Evolutionary conservation across 2,329 filamentous ascomycete genomes (phyloP).

Genomic region (Rhytidhysteron rufulum): DNA sequence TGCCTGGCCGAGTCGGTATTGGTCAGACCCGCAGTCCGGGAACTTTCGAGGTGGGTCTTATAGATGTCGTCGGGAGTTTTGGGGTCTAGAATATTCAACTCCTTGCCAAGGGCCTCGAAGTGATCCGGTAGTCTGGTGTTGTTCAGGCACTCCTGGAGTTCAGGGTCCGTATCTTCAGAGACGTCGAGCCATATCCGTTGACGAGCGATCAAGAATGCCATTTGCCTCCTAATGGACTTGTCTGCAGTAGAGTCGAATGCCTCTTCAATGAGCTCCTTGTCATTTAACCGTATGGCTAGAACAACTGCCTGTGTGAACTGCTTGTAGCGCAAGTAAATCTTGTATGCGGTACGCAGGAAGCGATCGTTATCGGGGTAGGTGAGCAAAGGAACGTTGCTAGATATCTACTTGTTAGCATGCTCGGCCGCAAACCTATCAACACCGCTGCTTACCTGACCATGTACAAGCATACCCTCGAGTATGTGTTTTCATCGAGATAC

Average conservation of each 20-base stretch:
- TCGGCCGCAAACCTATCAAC: not conserved
- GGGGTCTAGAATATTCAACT: conserved; percentile 93
- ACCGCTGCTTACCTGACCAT: conserved; percentile 78
- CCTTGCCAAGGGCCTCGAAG: conserved; percentile 91
- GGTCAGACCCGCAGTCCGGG: conserved; percentile 84
- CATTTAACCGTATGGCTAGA: conserved; percentile 88
- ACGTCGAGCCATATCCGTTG: conserved; percentile 83
- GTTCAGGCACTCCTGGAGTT: conserved; percentile 77
- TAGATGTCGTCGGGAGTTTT: conserved; percentile 99
- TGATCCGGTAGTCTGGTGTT: conserved; percentile 86
- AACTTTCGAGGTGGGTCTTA: conserved; percentile 97
- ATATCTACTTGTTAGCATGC: conserved; percentile 15
- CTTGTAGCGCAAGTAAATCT: conserved; percentile 90
- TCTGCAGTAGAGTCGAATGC: conserved; percentile 81
- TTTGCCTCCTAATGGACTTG: conserved; percentile 80
- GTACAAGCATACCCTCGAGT: conserved; percentile 88
- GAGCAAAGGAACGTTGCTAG: conserved; percentile 89
- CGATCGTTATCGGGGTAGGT: conserved; percentile 97
- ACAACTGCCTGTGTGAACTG: conserved; percentile 92
- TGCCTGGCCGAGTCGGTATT: conserved; percentile 94
- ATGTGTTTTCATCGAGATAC: conserved; percentile 91
- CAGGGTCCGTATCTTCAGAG: conserved; percentile 63
- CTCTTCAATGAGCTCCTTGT: conserved; percentile 73
- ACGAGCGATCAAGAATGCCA: conserved; percentile 87
- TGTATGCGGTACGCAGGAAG: conserved; percentile 88